phyloP scores from a whole-genome alignment of 345 rosid species.

The Populus simonii region DNA sequence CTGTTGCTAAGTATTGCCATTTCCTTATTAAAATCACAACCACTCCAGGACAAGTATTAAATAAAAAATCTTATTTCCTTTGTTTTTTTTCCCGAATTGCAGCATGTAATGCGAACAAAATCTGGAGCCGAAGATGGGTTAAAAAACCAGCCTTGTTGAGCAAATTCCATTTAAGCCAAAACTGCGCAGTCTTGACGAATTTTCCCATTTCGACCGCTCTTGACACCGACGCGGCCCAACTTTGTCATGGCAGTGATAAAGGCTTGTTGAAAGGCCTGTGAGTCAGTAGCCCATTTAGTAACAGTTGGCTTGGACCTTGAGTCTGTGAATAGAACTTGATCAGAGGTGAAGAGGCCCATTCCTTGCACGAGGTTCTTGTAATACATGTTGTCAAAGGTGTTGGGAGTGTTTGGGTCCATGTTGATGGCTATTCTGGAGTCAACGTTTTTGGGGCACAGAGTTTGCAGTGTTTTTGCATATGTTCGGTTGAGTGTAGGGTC shows the following conservation, averaged over 20 bases:
- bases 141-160: too few species aligned
- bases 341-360: constrained; percentile 67
- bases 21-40: too few species aligned
- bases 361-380: constrained; percentile 68
- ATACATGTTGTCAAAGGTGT: constrained; percentile 71
- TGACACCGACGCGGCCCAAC: constrained; percentile 72
- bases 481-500: constrained; percentile 48
- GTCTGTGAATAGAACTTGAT: constrained; percentile 64
- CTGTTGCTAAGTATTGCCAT: too few species aligned
- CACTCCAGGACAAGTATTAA: too few species aligned
- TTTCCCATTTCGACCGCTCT: constrained; percentile 66
- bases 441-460: constrained; percentile 61
- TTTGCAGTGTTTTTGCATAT: constrained; percentile 56
- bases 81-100: too few species aligned
- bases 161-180: too few species aligned
- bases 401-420: constrained; percentile 79
- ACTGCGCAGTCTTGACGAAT: constrained; percentile 54
- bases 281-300: constrained; percentile 43
- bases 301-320: constrained; percentile 58
- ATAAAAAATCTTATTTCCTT: too few species aligned
- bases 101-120: too few species aligned
- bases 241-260: constrained; percentile 63
- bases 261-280: constrained; percentile 56
- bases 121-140: too few species aligned
- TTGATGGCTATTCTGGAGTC: constrained; percentile 71